A percentile compares a stretch with the other conserved stretches of the same genome.
Evolutionary conservation across 1,139 yeast species (phyloP).

Genomic region (Eremothecium coryli): DNA sequence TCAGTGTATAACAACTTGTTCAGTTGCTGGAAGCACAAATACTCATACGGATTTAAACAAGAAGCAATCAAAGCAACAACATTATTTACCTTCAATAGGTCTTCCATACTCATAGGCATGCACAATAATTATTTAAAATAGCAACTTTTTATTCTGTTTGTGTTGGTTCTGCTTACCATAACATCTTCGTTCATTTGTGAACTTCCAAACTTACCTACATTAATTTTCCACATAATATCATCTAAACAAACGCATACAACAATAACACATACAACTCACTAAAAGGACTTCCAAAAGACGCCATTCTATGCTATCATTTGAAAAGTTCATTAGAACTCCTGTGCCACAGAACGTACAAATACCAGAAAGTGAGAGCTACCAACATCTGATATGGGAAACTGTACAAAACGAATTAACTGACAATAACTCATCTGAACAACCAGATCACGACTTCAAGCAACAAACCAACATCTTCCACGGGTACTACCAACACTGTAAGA

Average conservation of each 20-base stretch:
- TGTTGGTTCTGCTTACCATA: no score
- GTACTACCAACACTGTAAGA: no score
- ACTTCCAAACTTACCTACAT: no score
- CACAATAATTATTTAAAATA: not conserved
- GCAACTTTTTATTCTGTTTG: no score
- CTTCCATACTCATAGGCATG: conserved; percentile 17
- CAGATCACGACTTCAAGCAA: no score
- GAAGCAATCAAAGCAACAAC: conserved; percentile 22
- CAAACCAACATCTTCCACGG: no score
- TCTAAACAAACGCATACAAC: no score
- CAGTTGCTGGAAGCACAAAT: conserved; percentile 28
- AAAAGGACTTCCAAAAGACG: no score
- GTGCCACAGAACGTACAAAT: conserved; percentile 1
- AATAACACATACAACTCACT: no score
- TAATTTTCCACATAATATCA: no score
- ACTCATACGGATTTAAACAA: conserved; percentile 24
- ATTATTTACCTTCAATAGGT: conserved; percentile 20
- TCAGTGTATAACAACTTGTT: conserved; percentile 30
- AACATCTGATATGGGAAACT: conserved; percentile 59
- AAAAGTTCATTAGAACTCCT: conserved; percentile 1
- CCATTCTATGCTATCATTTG: conserved; percentile 1
- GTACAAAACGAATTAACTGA: not conserved
- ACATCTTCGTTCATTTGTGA: no score
- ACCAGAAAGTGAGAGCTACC: conserved; percentile 23
- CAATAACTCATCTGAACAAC: no score